Evolutionary conservation across 495 filamentous ascomycete species (phyloP).

Genomic region (Letharia columbiana): DNA sequence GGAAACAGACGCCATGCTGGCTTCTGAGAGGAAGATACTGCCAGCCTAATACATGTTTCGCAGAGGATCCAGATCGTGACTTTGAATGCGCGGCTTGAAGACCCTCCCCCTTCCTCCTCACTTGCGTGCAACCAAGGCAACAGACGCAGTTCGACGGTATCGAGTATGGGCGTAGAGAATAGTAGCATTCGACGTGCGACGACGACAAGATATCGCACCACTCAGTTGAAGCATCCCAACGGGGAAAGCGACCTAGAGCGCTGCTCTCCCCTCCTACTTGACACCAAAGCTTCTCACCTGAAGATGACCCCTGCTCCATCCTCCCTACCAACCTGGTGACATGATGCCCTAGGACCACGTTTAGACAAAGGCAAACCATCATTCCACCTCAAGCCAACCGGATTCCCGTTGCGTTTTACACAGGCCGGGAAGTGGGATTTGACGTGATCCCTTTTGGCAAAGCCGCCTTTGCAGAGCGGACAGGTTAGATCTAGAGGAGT

Average conservation of each 20-base stretch:
- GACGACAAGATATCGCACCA: too few relatives aligned
- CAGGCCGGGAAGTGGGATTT: not conserved
- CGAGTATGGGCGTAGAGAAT: too few relatives aligned
- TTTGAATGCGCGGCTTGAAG: not conserved
- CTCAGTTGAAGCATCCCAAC: too few relatives aligned
- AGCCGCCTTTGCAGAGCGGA: not conserved
- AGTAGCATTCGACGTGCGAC: too few relatives aligned
- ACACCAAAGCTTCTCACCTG: not conserved
- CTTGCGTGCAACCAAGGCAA: too few relatives aligned
- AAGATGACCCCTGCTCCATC: not conserved
- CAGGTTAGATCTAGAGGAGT: not conserved
- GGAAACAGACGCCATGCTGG: too few relatives aligned
- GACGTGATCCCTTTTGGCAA: not conserved
- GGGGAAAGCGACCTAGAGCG: too few relatives aligned
- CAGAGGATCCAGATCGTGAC: not conserved
- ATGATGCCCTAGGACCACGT: not conserved
- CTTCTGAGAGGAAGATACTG: too few relatives aligned
- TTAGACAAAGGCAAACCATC: not conserved
- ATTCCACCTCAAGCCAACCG: not conserved
- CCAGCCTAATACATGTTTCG: not conserved
- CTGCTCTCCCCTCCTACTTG: too few relatives aligned
- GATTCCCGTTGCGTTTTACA: not conserved
- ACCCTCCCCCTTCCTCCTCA: not conserved
- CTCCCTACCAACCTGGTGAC: too few relatives aligned
- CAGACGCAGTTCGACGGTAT: too few relatives aligned